These are phyloP conservation scores for Umbelopsis ramanniana DNA, from an alignment of 192 early-diverging fungal genomes.

Conservation along the genomic window DNA sequence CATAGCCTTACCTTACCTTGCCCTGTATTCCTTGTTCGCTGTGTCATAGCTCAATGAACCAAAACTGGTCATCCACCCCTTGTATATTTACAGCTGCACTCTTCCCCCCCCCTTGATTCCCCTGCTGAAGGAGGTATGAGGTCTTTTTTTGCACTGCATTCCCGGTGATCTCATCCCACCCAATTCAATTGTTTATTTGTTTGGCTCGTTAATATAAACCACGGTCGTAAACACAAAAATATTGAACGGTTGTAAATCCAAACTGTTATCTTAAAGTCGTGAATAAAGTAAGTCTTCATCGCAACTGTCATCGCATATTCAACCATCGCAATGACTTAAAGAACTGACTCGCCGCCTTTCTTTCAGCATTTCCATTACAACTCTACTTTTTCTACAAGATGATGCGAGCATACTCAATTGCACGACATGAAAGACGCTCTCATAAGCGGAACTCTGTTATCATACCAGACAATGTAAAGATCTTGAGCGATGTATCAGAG, in stretches of 20 bases:
- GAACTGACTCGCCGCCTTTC: background rate
- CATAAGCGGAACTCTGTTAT: background rate
- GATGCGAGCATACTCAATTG: conserved; percentile 21
- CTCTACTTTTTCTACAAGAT: background rate
- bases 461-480: background rate
- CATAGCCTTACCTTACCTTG: too few species aligned
- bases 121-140: too few species aligned
- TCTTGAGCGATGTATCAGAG: too few species aligned
- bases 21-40: too few species aligned
- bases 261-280: background rate
- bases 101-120: too few species aligned
- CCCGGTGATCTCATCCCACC: conserved; percentile 3
- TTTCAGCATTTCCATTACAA: background rate
- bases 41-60: too few species aligned
- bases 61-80: too few species aligned
- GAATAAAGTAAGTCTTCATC: conserved; percentile 1
- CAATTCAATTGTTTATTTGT: background rate
- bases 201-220: background rate
- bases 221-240: background rate
- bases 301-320: background rate
- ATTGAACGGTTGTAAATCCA: too few species aligned
- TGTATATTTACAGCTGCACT: too few species aligned
- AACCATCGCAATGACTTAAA: background rate
- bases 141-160: background rate
- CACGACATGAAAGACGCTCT: background rate